Evolutionary conservation across 2,329 filamentous ascomycete genomes (phyloP).

Genomic region (Penicillium hesseltinei): DNA sequence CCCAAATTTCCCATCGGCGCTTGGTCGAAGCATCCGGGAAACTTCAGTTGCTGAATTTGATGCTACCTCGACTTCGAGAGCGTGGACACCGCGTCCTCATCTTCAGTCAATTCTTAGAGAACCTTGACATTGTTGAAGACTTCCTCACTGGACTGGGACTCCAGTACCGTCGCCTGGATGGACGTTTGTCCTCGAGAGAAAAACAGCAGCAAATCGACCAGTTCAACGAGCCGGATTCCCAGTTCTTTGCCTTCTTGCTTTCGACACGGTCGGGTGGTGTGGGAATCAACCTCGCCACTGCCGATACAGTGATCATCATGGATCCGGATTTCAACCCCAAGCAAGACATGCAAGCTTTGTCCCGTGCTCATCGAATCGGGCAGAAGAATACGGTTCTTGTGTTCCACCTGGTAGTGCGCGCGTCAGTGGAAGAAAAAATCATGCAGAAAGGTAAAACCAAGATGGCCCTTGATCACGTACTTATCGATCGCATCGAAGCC

Average conservation of each 20-base stretch:
- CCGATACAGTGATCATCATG: conserved; percentile 96
- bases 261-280: conserved; percentile 95
- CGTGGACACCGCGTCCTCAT: conserved; percentile 87
- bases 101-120: conserved; percentile 89
- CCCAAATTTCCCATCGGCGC: conserved; percentile 67
- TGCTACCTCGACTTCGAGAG: conserved; percentile 82
- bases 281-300: conserved; percentile 94
- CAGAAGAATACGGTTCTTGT: conserved; percentile 95
- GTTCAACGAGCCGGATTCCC: conserved; percentile 82
- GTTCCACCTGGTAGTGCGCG: conserved; percentile 88
- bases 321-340: conserved; percentile 98
- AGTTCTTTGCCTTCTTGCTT: conserved; percentile 83
- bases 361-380: conserved; percentile 90
- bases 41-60: conserved; percentile 74
- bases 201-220: conserved; percentile 94
- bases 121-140: conserved; percentile 88
- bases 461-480: conserved; percentile 89
- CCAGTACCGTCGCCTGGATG: conserved; percentile 77
- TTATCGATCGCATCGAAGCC: conserved; percentile 87
- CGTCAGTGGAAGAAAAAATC: conserved; percentile 90
- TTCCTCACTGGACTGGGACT: conserved; percentile 76
- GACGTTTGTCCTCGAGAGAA: conserved; percentile 73
- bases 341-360: conserved; percentile 93
- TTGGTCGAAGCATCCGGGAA: conserved; percentile 90
- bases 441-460: conserved; percentile 95